A percentile compares a stretch with the other conserved stretches of the same genome.
These are phyloP conservation scores for Ogataea henricii DNA, from an alignment of 805 yeast genomes.

Conservation along the genomic window DNA sequence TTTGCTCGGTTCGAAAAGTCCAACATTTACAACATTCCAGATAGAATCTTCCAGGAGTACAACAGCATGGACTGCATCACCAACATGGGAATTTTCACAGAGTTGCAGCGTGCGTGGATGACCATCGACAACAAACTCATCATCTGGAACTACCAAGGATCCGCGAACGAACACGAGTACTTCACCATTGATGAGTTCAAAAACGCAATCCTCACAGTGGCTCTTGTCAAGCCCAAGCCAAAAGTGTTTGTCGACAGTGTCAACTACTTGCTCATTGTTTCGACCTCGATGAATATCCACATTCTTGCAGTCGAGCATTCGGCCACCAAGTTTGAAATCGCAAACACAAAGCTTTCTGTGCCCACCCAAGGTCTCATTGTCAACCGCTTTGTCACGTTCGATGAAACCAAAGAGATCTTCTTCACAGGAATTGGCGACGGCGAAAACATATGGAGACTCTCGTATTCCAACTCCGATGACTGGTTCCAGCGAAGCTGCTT, in stretches of 20 bases:
- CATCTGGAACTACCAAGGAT: slow-evolving; percentile 70
- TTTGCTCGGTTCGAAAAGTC: slow-evolving; percentile 80
- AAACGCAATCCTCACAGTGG: slow-evolving; percentile 75
- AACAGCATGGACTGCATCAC: slow-evolving; percentile 65
- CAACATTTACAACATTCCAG: slow-evolving; percentile 73
- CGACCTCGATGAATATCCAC: slow-evolving; percentile 79
- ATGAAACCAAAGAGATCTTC: slow-evolving; percentile 74
- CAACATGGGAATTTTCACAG: slow-evolving; percentile 82
- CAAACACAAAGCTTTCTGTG: slow-evolving; percentile 80
- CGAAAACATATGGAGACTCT: slow-evolving; percentile 80
- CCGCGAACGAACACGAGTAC: slow-evolving; percentile 56
- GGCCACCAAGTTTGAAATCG: slow-evolving; percentile 59
- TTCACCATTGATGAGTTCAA: slow-evolving; percentile 80
- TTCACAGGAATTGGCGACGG: slow-evolving; percentile 83
- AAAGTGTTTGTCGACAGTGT: slow-evolving; percentile 80
- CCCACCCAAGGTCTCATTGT: slow-evolving; percentile 78
- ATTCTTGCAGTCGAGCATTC: slow-evolving; percentile 68
- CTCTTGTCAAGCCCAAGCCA: slow-evolving; percentile 77
- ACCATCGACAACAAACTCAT: slow-evolving; percentile 77
- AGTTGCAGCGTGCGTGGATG: slow-evolving; percentile 82
- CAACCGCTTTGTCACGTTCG: slow-evolving; percentile 58
- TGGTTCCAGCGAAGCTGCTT: slow-evolving; percentile 86
- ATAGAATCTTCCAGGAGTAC: slow-evolving; percentile 72
- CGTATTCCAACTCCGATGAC: slow-evolving; percentile 77
- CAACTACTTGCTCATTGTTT: slow-evolving; percentile 67